phyloP scores from a whole-genome alignment of 805 yeast genomes.

The Starmera amethionina region DNA sequence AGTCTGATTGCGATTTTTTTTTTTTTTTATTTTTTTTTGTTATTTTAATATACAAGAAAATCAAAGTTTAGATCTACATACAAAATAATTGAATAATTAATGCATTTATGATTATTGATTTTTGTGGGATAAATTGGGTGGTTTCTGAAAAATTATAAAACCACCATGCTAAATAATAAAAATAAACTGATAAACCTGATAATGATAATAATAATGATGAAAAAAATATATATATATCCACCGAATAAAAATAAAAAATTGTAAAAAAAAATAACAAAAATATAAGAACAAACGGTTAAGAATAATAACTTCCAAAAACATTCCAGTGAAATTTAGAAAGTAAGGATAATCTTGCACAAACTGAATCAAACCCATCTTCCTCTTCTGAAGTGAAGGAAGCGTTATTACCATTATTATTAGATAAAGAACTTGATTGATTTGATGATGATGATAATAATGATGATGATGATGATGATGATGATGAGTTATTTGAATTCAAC shows the following conservation, averaged over 20 bases:
- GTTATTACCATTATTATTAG: slow-evolving; percentile 7
- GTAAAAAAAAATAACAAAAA: too few species aligned
- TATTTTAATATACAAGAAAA: too few species aligned
- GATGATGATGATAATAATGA: background rate
- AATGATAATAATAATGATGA: background rate
- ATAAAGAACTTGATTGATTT: slow-evolving; percentile 5
- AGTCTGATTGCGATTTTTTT: too few species aligned
- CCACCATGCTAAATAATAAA: background rate
- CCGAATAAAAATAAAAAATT: background rate
- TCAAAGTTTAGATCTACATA: too few species aligned
- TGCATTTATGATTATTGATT: background rate
- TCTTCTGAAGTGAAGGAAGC: slow-evolving; percentile 23
- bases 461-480: background rate
- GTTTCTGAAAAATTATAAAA: too few species aligned
- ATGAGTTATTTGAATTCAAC: slow-evolving; percentile 7
- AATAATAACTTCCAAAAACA: slow-evolving; percentile 68
- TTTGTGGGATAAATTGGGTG: background rate
- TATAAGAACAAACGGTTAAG: slow-evolving; percentile 17
- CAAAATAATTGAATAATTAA: background rate
- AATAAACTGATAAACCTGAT: background rate
- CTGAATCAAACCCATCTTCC: slow-evolving; percentile 51
- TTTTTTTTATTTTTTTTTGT: too few species aligned
- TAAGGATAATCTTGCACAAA: slow-evolving; percentile 43
- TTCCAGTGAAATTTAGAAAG: slow-evolving; percentile 72
- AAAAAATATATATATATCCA: background rate